A percentile compares a stretch with the other conserved stretches of the same genome.
These are phyloP conservation scores for Protea cynaroides DNA, from an alignment of 164 flowering plant species.

Conservation along the genomic window DNA sequence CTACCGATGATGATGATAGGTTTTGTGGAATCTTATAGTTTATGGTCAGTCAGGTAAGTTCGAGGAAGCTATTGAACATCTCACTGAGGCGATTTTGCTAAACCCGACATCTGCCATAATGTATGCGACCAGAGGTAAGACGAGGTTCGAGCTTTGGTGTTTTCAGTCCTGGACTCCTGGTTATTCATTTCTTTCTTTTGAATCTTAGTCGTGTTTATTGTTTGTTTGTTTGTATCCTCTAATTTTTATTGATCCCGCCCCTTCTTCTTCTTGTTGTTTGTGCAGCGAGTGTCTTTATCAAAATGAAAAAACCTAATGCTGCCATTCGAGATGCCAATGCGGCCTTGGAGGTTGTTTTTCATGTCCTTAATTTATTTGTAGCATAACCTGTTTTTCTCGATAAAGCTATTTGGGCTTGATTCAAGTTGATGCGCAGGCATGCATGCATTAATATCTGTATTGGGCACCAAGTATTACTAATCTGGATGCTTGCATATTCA, in stretches of 20 bases:
- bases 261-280: background rate
- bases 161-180: background rate
- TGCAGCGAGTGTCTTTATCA: conserved; percentile 82
- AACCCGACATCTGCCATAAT: conserved; percentile 94
- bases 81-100: conserved; percentile 75
- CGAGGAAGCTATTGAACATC: conserved; percentile 79
- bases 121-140: conserved; percentile 90
- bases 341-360: conserved; percentile 66
- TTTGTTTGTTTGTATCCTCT: background rate
- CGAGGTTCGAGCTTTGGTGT: background rate
- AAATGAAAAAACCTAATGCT: conserved; percentile 97
- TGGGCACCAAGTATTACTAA: too few relatives aligned
- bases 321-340: conserved; percentile 94
- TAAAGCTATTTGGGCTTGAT: background rate
- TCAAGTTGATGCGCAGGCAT: background rate
- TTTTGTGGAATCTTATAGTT: conserved; percentile 1
- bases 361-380: background rate
- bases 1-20: background rate
- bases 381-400: background rate
- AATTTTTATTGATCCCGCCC: conserved; percentile 1
- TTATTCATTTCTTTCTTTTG: background rate
- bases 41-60: conserved; percentile 48
- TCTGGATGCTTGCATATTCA: background rate
- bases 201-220: background rate
- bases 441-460: background rate